phyloP scores from a whole-genome alignment of 441 rosid genomes.

The Pelargonium citronellum region DNA sequence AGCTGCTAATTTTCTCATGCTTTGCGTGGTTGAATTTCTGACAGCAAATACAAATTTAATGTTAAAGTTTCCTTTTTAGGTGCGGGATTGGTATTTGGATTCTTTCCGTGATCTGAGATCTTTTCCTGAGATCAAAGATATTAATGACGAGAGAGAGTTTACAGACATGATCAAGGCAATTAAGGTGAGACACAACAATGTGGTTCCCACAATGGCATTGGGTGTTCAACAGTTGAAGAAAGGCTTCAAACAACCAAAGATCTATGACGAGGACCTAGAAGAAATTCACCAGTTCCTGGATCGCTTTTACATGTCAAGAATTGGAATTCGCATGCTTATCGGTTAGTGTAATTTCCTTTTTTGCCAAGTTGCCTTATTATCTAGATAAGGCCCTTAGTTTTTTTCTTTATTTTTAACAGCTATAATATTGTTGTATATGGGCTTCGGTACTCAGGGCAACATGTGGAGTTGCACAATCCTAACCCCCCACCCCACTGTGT shows the following conservation, averaged over 20 bases:
- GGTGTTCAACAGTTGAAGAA: conserved; percentile 94
- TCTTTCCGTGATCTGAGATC: conserved; percentile 85
- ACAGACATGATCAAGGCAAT: conserved; percentile 91
- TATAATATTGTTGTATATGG: not conserved
- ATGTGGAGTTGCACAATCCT: conserved; percentile 92
- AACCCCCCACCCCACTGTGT: conserved; percentile 72
- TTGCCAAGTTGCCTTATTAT: not conserved
- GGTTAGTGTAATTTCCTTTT: conserved; percentile 40
- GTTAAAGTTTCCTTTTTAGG: conserved; percentile 38
- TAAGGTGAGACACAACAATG: conserved; percentile 93
- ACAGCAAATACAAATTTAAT: not conserved
- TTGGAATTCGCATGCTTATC: conserved; percentile 94
- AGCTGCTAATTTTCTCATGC: too few species aligned
- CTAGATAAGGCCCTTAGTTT: not conserved
- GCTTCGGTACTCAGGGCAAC: conserved; percentile 69
- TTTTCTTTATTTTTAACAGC: too few species aligned
- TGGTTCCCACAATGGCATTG: conserved; percentile 90
- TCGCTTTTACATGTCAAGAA: conserved; percentile 93
- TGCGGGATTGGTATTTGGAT: conserved; percentile 96
- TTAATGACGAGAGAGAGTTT: conserved; percentile 61
- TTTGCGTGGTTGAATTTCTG: not conserved
- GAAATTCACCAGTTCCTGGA: conserved; percentile 93
- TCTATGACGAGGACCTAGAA: conserved; percentile 51
- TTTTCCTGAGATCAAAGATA: conserved; percentile 68
- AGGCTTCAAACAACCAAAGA: conserved; percentile 41